Evolutionary conservation across 257 asterid genomes (phyloP).

Genomic region (Echium plantagineum): DNA sequence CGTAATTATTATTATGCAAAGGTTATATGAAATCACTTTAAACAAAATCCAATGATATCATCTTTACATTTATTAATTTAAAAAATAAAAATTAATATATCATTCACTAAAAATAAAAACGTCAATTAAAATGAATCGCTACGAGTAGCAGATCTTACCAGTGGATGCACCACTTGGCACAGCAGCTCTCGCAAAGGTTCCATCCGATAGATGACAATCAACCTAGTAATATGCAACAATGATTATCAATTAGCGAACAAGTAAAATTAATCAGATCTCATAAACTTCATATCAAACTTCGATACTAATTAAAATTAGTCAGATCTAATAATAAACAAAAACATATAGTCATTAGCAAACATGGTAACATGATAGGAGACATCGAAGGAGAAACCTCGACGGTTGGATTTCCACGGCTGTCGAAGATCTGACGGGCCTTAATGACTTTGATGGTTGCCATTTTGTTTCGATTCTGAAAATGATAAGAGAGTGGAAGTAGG

Average conservation of each 20-base stretch:
- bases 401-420: background rate
- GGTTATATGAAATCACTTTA: too few species aligned
- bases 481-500: too few species aligned
- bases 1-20: too few species aligned
- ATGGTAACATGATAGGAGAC: background rate
- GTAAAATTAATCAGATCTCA: background rate
- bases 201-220: constrained; percentile 54
- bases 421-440: background rate
- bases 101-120: background rate
- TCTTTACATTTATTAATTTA: too few species aligned
- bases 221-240: constrained; percentile 26
- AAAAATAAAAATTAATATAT: too few species aligned
- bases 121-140: too few species aligned
- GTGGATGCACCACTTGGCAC: constrained; percentile 97
- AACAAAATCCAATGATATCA: background rate
- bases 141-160: constrained; percentile 30
- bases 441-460: background rate
- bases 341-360: too few species aligned
- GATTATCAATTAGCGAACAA: too few species aligned
- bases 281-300: background rate
- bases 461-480: too few species aligned
- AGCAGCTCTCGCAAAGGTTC: constrained; percentile 64
- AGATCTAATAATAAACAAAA: background rate
- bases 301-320: background rate
- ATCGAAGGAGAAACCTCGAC: background rate